Evolutionary conservation across 805 yeast genomes (phyloP), one percentile per base, ranked within the genome.

Genomic region (Wickerhamomyces bovis): DNA sequence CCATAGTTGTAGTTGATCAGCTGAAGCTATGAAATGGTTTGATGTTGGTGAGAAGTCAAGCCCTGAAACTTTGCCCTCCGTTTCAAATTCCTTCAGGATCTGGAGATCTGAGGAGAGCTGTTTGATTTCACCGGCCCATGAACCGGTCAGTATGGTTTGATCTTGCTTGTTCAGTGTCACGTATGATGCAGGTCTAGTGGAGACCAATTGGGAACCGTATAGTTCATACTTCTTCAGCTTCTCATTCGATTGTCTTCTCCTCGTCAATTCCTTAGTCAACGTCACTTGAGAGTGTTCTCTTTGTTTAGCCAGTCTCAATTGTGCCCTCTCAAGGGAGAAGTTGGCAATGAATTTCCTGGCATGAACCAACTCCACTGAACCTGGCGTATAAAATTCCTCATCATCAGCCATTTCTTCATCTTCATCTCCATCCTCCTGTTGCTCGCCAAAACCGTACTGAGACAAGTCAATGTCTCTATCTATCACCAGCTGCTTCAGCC

Each of bases 311-410:
- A 78, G 46, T 49, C 94, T 63, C 1, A 46, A 30, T 22, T 61
- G 57, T 0, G 92, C 76, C 19, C 63, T 63, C 1, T 45, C 39
- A 3, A 85, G 54, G 0, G 96, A 83, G 46, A 64, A 66, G 6
- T 64, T 49, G 0, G 89, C 75, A 0, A 90, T 69, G 2, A 53
- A 49, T 33, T 65, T 61, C 44, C 98, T 71, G 0, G 79, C 73
- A 1, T 70, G 66, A 8, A 73, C 65, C 10, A 90, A 63, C 6
- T 71, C 76, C 4, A 65, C 67, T 0, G 76, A 64, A 0, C 95
- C 96, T 0, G 95, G 95, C 0, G 96, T 89, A 57, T 80, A 89
- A 58, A 85, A 89, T 49, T 89, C 96, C 43, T 83, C 95, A 13
- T 86, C 83, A 10, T 80, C 83, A 1, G 72, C 81, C 3, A 68